phyloP scores from a whole-genome alignment of 2,329 filamentous ascomycete genomes.

The Aspergillus brunneoviolaceus region DNA sequence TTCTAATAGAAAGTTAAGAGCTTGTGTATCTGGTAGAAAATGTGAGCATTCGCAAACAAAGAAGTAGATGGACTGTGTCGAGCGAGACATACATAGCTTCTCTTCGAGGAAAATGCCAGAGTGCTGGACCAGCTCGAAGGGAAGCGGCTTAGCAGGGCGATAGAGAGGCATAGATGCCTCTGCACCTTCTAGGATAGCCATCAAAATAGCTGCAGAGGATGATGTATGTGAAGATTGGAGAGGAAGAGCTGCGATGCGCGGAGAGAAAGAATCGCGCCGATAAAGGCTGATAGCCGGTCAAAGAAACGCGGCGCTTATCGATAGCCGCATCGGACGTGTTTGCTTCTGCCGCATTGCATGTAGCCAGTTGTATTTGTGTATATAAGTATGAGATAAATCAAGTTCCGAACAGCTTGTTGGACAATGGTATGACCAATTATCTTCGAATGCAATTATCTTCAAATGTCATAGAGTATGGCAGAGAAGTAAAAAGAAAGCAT shows the following conservation, averaged over 20 bases:
- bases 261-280: neutral
- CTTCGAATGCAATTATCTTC: no score
- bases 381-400: no score
- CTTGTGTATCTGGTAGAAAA: constrained; percentile 51
- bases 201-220: constrained; percentile 5
- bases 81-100: constrained; percentile 58
- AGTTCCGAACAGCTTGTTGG: no score
- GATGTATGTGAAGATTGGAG: neutral
- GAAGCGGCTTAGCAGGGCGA: constrained; percentile 56
- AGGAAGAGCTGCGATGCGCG: constrained; percentile 1
- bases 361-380: no score
- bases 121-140: constrained; percentile 64
- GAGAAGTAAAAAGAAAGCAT: neutral
- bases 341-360: neutral
- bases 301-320: constrained; percentile 11
- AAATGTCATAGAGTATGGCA: no score
- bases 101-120: constrained; percentile 74
- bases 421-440: no score
- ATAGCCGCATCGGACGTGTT: constrained; percentile 1
- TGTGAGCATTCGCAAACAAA: constrained; percentile 10
- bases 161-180: constrained; percentile 39
- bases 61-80: neutral
- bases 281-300: neutral
- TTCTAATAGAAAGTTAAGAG: constrained; percentile 62
- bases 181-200: constrained; percentile 22